A percentile compares a stretch with the other conserved stretches of the same genome.
These are phyloP conservation scores for Aspergillus sergii DNA, from an alignment of 2,329 filamentous ascomycete genomes.

Conservation along the genomic window DNA sequence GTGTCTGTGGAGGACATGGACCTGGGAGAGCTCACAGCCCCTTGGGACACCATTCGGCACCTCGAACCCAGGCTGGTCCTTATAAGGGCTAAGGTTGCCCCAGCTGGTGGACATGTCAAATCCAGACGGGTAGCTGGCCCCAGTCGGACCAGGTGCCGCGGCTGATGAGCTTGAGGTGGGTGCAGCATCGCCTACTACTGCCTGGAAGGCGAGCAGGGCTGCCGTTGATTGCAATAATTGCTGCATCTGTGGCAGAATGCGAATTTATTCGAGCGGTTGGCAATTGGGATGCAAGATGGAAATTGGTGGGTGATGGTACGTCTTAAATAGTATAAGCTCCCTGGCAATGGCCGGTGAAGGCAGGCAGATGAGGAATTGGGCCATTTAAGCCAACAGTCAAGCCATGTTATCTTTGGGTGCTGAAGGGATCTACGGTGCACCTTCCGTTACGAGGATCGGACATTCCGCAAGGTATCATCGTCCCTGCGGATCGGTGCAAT, in stretches of 20 bases:
- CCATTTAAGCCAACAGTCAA: neutral
- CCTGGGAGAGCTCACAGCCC: constrained; percentile 1
- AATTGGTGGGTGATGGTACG: neutral
- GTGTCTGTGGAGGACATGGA: neutral
- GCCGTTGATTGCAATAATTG: neutral
- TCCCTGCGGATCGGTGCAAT: neutral
- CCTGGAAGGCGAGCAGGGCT: constrained; percentile 1
- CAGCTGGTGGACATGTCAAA: neutral
- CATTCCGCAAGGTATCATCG: constrained; percentile 1
- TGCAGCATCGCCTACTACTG: neutral
- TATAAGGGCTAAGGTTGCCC: constrained; percentile 1
- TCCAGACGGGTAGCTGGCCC: neutral
- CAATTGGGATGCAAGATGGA: no score
- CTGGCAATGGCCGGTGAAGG: neutral
- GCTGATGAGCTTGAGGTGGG: constrained; percentile 3
- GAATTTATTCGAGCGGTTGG: neutral
- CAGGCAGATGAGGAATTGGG: neutral
- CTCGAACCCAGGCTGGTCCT: neutral
- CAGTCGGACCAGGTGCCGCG: constrained; percentile 1
- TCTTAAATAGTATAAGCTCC: neutral
- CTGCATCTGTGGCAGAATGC: neutral
- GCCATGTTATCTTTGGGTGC: neutral
- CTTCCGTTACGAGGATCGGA: neutral
- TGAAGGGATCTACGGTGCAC: neutral
- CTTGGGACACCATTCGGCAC: constrained; percentile 2